Evolutionary conservation across 768 basidiomycete genomes (phyloP).

Genomic region (Amylocystis lapponica): DNA sequence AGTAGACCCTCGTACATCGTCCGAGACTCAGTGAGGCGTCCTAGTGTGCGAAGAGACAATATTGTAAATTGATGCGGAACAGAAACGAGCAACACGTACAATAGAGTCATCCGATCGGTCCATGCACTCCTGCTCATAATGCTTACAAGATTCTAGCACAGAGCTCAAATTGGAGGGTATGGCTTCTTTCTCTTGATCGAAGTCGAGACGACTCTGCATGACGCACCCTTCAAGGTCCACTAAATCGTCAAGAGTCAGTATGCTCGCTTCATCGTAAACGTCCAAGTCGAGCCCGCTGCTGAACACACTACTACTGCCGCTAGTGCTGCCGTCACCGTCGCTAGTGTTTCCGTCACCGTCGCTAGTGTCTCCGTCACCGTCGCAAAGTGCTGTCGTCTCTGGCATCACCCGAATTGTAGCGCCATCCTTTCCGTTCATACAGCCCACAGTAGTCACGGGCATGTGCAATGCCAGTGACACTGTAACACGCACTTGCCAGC

Average conservation of each 20-base stretch:
- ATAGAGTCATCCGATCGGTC: too few species aligned
- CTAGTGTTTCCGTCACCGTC: neutral
- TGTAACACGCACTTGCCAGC: constrained; percentile 31
- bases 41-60: too few species aligned
- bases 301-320: neutral
- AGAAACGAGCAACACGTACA: too few species aligned
- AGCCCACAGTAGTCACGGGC: constrained; percentile 9
- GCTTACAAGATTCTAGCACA: too few species aligned
- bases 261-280: neutral
- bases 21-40: too few species aligned
- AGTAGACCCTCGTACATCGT: too few species aligned
- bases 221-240: neutral
- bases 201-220: neutral
- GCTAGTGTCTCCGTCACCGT: neutral
- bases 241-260: neutral
- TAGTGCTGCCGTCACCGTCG: neutral
- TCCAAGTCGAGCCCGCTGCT: neutral
- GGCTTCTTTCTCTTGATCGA: neutral
- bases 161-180: too few species aligned
- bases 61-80: too few species aligned
- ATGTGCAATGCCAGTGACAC: constrained; percentile 13
- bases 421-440: neutral
- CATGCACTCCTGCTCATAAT: too few species aligned
- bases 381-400: neutral
- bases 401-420: neutral